These are phyloP conservation scores for Tephrocybe rancida DNA, from an alignment of 768 basidiomycete species.

Conservation along the genomic window DNA sequence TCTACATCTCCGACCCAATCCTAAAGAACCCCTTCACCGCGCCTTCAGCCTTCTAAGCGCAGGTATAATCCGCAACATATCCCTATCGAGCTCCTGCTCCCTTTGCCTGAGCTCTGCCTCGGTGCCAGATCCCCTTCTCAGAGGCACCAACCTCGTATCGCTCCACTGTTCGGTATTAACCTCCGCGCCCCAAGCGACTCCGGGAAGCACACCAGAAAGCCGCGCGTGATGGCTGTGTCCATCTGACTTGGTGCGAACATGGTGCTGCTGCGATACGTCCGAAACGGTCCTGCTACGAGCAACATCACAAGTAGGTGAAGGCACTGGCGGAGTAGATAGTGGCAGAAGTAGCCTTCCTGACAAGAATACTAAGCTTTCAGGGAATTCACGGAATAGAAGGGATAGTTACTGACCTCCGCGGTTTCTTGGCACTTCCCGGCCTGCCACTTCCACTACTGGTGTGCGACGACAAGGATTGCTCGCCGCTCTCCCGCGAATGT, in stretches of 20 bases:
- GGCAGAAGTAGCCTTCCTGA: slow-evolving; percentile 12
- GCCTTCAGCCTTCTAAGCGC: not conserved
- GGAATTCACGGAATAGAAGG: not conserved
- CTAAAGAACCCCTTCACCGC: not conserved
- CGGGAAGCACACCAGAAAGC: slow-evolving; percentile 1
- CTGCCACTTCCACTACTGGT: not conserved
- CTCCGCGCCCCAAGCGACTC: not conserved
- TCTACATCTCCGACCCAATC: not conserved
- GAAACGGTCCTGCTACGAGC: not conserved
- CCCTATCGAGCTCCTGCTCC: slow-evolving; percentile 3
- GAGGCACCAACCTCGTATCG: slow-evolving; percentile 1
- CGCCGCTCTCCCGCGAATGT: not conserved
- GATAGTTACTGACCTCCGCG: slow-evolving; percentile 4
- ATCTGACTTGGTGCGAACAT: not conserved
- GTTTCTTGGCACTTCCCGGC: not conserved
- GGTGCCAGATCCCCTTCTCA: slow-evolving; percentile 10
- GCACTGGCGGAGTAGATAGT: not conserved
- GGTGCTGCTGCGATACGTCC: slow-evolving; percentile 3
- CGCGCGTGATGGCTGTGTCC: not conserved
- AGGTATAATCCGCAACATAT: slow-evolving; percentile 9
- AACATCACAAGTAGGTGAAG: not conserved
- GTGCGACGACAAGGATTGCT: not conserved
- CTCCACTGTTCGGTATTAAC: slow-evolving; percentile 2
- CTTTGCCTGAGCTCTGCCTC: not conserved
- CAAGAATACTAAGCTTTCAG: not conserved